phyloP scores from a whole-genome alignment of 2,329 filamentous ascomycete genomes.

The Nemania sp. region DNA sequence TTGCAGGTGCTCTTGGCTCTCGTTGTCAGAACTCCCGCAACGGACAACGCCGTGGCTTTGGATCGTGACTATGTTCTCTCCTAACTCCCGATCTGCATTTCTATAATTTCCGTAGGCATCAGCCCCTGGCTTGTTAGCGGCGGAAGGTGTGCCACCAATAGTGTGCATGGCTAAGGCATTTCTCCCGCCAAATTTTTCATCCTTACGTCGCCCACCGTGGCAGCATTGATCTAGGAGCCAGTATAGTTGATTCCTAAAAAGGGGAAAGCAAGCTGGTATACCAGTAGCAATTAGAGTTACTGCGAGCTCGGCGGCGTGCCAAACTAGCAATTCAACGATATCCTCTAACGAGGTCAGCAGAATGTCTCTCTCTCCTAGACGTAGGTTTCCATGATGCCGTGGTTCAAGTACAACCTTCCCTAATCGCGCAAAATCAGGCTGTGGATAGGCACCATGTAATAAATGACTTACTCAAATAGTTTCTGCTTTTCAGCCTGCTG shows the following conservation, averaged over 20 bases:
- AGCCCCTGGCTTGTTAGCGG: neutral
- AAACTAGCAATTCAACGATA: conserved; percentile 25
- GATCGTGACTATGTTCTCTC: neutral
- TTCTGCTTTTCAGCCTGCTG: conserved; percentile 1
- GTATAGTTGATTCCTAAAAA: conserved; percentile 15
- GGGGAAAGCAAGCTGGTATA: conserved; percentile 28
- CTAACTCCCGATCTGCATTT: no score
- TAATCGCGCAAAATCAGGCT: no score
- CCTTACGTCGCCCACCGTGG: neutral
- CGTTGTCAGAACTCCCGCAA: neutral
- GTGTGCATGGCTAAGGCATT: conserved; percentile 1
- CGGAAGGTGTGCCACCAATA: conserved; percentile 5
- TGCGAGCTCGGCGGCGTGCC: conserved; percentile 27
- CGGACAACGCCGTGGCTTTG: neutral
- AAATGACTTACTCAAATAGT: conserved; percentile 17
- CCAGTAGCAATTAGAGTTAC: conserved; percentile 30
- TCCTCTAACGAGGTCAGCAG: conserved; percentile 1
- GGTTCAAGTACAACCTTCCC: no score
- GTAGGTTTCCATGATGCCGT: no score
- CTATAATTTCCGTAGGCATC: no score
- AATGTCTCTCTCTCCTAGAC: no score
- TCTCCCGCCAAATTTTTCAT: neutral
- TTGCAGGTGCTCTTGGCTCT: neutral
- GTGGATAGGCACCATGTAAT: neutral
- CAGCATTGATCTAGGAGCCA: neutral